Evolutionary conservation across 129 eudicot species (phyloP), one percentile per base, ranked within the genome.

Genomic region (Apium graveolens): DNA sequence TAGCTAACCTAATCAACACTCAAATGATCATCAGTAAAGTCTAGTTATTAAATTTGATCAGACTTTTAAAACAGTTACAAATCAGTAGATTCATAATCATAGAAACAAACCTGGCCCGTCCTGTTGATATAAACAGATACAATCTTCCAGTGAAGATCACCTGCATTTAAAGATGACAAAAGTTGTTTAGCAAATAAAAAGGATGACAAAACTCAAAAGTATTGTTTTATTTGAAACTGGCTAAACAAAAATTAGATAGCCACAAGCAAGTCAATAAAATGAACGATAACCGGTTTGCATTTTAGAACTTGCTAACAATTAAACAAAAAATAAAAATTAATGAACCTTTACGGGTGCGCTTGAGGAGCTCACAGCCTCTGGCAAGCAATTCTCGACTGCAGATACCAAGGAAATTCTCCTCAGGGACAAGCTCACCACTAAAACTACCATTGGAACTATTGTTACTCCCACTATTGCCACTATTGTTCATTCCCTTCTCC

Each of bases 111-210:
- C 95, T 95, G 99, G 31, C 91, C 96, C 90, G 74, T 70, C 79
- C 76, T 86, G 91, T 92, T 95, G 85, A 92, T 87, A 80, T 92
- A 95, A 73, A 95, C 95, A 7, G 97, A 95, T 24, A 95, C 97
- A 38, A 92, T 87, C 81, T 95, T 95, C 98, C 96, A 95, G 55
- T 95, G 98, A 77, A 95, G 98, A 87, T 95, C 98, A 34, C 96
- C 97, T 91, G 96, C 80, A 65, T 41, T 78, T 38, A 4, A 38
- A 38, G 41, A 38, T 38, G 41, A 38, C 41, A 38, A 38, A 38
- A 38, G 41, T 38, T 38, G 41, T 1, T 38, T 5, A 38, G 41
- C 41, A 38, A 38, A 38, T 2, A 38, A 38, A 38, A 24, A 24
- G 8, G 13, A 57, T 57, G 26, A 60, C 68, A 26, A 60, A 60